Evolutionary conservation across 2,329 filamentous ascomycete genomes (phyloP).

Genomic region (Metarhizium anisopliae): DNA sequence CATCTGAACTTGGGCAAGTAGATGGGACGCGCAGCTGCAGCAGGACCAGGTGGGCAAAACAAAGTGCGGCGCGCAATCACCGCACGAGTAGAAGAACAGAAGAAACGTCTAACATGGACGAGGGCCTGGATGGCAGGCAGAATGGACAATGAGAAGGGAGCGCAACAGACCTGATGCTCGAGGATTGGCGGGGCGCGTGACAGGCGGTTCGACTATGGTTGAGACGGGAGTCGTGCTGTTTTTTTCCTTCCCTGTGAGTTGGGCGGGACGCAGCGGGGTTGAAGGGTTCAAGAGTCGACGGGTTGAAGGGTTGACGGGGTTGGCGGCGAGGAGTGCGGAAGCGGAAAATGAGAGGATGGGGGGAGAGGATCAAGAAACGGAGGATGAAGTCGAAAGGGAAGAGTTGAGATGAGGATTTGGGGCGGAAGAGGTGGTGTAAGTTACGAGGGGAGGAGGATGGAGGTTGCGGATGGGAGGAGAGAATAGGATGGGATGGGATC

Average conservation of each 20-base stretch:
- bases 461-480: constrained; percentile 1
- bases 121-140: not conserved
- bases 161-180: not conserved
- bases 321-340: not conserved
- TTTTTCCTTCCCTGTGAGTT: not conserved
- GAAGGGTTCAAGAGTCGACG: not conserved
- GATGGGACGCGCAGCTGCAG: not conserved
- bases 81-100: not conserved
- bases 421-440: constrained; percentile 4
- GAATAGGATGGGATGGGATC: constrained; percentile 1
- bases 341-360: constrained; percentile 1
- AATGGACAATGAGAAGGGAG: not conserved
- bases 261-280: constrained; percentile 4
- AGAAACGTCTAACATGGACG: not conserved
- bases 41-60: not conserved
- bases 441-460: constrained; percentile 8
- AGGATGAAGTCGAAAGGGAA: not conserved
- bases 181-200: not conserved
- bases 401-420: constrained; percentile 5
- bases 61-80: not conserved
- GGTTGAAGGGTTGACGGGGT: constrained; percentile 1
- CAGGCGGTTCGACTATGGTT: not conserved
- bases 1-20: not conserved
- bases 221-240: not conserved
- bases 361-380: not conserved